Evolutionary conservation across 331 rosid species (phyloP).

Genomic region (Rhamnella rubrinervis): DNA sequence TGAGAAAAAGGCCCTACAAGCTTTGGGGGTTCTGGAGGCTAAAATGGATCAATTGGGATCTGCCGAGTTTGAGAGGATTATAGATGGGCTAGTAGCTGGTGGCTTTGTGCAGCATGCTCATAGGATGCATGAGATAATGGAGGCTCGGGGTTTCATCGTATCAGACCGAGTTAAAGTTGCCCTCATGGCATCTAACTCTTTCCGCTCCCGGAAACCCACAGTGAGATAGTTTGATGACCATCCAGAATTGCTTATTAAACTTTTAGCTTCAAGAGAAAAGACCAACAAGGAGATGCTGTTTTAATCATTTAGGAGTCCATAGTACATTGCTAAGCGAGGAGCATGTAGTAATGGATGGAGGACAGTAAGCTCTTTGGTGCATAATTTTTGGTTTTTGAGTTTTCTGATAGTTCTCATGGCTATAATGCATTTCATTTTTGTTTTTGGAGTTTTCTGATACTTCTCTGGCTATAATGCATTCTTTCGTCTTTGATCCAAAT

Average conservation of each 20-base stretch:
- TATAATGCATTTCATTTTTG: background rate
- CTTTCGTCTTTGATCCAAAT: background rate
- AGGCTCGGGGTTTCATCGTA: constrained; percentile 55
- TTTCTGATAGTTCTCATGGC: constrained; percentile 2
- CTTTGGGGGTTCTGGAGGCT: constrained; percentile 66
- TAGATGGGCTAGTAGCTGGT: constrained; percentile 47
- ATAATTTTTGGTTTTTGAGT: background rate
- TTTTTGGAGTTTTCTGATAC: background rate
- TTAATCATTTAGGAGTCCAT: constrained; percentile 10
- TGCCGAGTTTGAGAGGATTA: constrained; percentile 61
- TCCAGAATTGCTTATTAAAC: constrained; percentile 12
- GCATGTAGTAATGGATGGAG: constrained; percentile 5
- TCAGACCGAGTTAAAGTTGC: constrained; percentile 25
- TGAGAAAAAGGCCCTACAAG: constrained; percentile 81
- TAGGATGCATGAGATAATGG: constrained; percentile 55
- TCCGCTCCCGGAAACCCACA: constrained; percentile 8
- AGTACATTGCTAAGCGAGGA: constrained; percentile 20
- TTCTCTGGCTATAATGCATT: background rate
- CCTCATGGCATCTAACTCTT: constrained; percentile 22
- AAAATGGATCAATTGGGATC: constrained; percentile 59
- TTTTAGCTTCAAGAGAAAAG: constrained; percentile 21
- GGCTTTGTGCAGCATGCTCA: constrained; percentile 65
- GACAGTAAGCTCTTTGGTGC: constrained; percentile 10
- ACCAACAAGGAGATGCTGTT: constrained; percentile 12
- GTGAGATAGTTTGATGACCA: constrained; percentile 38